These are phyloP conservation scores for Penicillium herquei DNA, from an alignment of 495 filamentous ascomycete genomes.

Conservation along the genomic window DNA sequence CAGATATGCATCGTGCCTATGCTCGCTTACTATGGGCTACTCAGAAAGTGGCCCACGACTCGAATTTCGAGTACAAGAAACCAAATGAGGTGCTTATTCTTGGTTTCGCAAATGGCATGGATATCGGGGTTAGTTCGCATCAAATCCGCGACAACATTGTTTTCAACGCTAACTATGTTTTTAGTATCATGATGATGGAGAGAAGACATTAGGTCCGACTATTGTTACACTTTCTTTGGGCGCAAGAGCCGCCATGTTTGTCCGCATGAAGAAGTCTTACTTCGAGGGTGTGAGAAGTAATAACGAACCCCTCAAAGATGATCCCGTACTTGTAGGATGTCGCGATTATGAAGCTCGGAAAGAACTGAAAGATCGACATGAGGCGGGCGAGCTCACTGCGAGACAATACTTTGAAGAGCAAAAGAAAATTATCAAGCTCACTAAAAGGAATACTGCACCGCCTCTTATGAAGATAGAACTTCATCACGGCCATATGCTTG, in stretches of 20 bases:
- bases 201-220: conserved; percentile 68
- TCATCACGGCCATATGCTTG: conserved; percentile 74
- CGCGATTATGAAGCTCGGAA: conserved; percentile 33
- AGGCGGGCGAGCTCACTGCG: conserved; percentile 19
- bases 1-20: too few relatives aligned
- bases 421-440: conserved; percentile 2
- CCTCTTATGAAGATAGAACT: conserved; percentile 42
- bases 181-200: conserved; percentile 84
- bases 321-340: conserved; percentile 38
- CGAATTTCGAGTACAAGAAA: too few relatives aligned
- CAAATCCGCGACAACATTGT: too few relatives aligned
- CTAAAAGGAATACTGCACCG: conserved; percentile 11
- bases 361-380: conserved; percentile 31
- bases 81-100: too few relatives aligned
- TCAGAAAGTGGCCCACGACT: too few relatives aligned
- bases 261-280: conserved; percentile 65
- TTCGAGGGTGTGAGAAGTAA: conserved; percentile 37
- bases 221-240: conserved; percentile 77
- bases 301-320: conserved; percentile 18
- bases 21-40: too few relatives aligned
- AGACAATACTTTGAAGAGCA: conserved; percentile 17
- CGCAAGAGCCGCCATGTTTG: conserved; percentile 60
- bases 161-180: neutral
- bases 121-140: too few relatives aligned
- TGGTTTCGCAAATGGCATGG: too few relatives aligned